phyloP scores from a whole-genome alignment of 208 protist species.

The Acanthamoeba castellanii region DNA sequence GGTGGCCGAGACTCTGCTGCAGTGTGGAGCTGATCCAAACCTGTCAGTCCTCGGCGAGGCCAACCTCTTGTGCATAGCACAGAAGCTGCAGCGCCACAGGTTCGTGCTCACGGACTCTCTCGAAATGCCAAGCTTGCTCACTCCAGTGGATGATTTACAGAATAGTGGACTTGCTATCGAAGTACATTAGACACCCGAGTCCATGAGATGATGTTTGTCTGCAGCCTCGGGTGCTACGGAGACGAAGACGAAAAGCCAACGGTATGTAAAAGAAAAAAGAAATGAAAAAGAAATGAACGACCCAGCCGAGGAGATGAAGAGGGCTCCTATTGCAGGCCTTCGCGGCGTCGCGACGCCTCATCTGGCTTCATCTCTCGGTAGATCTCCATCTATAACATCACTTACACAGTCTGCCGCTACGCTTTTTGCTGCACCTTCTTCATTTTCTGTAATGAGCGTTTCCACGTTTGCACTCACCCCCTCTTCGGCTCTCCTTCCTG shows the following conservation, averaged over 20 bases:
- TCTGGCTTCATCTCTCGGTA: neutral
- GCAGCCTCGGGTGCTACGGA: too few relatives aligned
- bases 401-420: neutral
- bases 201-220: too few relatives aligned
- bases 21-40: neutral
- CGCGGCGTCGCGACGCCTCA: too few relatives aligned
- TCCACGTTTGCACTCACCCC: neutral
- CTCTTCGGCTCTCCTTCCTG: neutral
- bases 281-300: neutral
- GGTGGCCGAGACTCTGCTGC: constrained; percentile 4
- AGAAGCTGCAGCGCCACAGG: neutral
- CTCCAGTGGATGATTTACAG: neutral
- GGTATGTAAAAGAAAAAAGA: neutral
- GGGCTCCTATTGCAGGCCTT: too few relatives aligned
- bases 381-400: too few relatives aligned
- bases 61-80: neutral
- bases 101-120: neutral
- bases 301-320: too few relatives aligned
- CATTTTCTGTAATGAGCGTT: neutral
- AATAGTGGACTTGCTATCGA: neutral
- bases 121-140: neutral
- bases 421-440: neutral
- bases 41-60: neutral
- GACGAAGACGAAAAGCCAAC: neutral
- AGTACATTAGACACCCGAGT: too few relatives aligned